Base-by-base conservation (phyloP, 2,329 filamentous ascomycete genomes). In the Fusarium subglutinans region DNA sequence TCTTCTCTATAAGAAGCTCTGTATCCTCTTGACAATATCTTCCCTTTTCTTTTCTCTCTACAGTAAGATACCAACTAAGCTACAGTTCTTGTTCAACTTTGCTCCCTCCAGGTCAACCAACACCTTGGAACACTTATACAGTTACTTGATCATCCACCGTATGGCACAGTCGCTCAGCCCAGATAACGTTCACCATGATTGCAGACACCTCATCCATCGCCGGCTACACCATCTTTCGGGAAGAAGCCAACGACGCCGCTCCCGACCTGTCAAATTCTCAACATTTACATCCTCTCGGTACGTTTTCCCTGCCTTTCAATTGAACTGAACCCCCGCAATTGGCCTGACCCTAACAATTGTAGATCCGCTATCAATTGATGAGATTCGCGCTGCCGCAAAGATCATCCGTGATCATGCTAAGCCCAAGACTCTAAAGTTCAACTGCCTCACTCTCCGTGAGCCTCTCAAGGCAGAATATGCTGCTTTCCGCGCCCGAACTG, bases 361-460 rank as follows among this genome's bases (percentile, higher is more conserved):
- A 81, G 87, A 88, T 77, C 88, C 84, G 74, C 85, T 91, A 64
- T 86, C 84, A 55, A 80, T 87, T 76, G 83, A 88, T 44, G 89
- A 91, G 80, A 89, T 89, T 26, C 82, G 83, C 63, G 78, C 81
- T 26, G 86, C 88, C 45, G 83, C 84, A 47, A 86, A 86, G 71
- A 80, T 89, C 48, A 83, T 90, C 67, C 81, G 85, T 40, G 82
- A 83, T 11, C 65, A 82, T 71, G 81, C 81, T 22, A 72, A 58
- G 47, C 76, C 81, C 59, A 79, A 78, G 57, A 69, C 75, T 17
- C 58, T 84, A 56, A 84, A 85, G 72, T 84, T 85, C 86, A 94
- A 94, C 82, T 88, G 88, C 74, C 87, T 94, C 57, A 93, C 90
- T 28, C 84, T 93, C 8, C 87, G 91, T 58, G 90, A 93, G 77